Conservation (phyloP, 2,329 filamentous ascomycete species). For the Colletotrichum tabaci region DNA sequence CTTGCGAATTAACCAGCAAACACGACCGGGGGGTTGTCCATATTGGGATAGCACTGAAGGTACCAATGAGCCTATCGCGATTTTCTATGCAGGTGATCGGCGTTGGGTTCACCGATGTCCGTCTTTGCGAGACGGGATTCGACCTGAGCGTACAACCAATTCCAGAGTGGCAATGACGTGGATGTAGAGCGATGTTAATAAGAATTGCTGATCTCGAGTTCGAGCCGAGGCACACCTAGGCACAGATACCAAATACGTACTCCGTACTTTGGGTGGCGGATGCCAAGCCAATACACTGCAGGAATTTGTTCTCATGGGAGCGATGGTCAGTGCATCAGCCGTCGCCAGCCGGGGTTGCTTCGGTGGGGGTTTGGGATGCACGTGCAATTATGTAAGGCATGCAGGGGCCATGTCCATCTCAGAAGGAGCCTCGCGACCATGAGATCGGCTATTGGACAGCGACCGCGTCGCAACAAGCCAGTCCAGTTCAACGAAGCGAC, state of each 20-base stretch:
- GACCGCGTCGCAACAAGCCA: slow-evolving; percentile 38
- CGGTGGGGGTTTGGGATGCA: slow-evolving; percentile 1
- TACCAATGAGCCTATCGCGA: slow-evolving; percentile 1
- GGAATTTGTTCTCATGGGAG: background rate
- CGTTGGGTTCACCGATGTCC: slow-evolving; percentile 31
- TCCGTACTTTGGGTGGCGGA: no score
- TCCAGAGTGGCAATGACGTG: slow-evolving; percentile 12
- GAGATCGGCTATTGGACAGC: slow-evolving; percentile 40
- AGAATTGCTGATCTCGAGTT: background rate
- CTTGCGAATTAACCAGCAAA: slow-evolving; percentile 20
- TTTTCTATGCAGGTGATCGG: slow-evolving; percentile 25
- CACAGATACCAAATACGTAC: background rate
- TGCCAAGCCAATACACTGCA: no score
- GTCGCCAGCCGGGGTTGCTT: background rate
- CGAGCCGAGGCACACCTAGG: slow-evolving; percentile 30
- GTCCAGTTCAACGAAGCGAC: slow-evolving; percentile 34
- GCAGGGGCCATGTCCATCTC: slow-evolving; percentile 14
- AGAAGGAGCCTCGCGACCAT: slow-evolving; percentile 37
- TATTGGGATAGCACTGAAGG: slow-evolving; percentile 24
- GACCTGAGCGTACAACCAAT: background rate
- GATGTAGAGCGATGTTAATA: background rate
- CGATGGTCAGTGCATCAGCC: slow-evolving; percentile 17
- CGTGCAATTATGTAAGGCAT: slow-evolving; percentile 40
- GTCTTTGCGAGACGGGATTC: slow-evolving; percentile 17
- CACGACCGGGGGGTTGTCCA: slow-evolving; percentile 2